phyloP scores from a whole-genome alignment of 495 filamentous ascomycete species.

The Penicillium pulvis region DNA sequence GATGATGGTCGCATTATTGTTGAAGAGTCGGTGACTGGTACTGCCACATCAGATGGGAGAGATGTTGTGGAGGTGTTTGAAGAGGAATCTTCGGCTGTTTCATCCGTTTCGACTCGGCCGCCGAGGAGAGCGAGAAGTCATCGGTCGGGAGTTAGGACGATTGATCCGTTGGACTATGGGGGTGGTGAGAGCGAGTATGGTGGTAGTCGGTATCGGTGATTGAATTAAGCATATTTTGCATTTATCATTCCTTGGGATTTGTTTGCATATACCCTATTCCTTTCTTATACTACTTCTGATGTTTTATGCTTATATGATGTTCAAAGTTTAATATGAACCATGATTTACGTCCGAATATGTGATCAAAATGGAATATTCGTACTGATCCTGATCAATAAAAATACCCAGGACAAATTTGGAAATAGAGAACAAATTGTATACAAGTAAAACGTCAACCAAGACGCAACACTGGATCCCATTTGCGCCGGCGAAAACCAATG shows the following conservation, averaged over 20 bases:
- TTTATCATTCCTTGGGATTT: neutral
- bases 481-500: constrained; percentile 18
- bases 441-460: neutral
- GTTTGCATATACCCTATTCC: no score
- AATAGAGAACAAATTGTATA: constrained; percentile 12
- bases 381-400: neutral
- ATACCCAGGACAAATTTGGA: neutral
- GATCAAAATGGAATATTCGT: no score
- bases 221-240: neutral
- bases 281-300: neutral
- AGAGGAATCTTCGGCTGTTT: constrained; percentile 28
- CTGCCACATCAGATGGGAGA: constrained; percentile 15
- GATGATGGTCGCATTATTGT: constrained; percentile 29
- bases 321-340: neutral
- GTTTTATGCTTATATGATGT: neutral
- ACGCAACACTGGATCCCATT: constrained; percentile 18
- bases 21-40: constrained; percentile 32
- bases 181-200: constrained; percentile 25
- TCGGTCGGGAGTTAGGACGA: constrained; percentile 25
- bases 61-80: constrained; percentile 38
- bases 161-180: constrained; percentile 33
- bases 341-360: neutral
- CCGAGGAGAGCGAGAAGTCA: constrained; percentile 26
- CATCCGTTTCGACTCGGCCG: constrained; percentile 19
- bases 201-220: neutral